Conservation (phyloP, 2,329 filamentous ascomycete genomes). For the Phialocephala subalpina region DNA sequence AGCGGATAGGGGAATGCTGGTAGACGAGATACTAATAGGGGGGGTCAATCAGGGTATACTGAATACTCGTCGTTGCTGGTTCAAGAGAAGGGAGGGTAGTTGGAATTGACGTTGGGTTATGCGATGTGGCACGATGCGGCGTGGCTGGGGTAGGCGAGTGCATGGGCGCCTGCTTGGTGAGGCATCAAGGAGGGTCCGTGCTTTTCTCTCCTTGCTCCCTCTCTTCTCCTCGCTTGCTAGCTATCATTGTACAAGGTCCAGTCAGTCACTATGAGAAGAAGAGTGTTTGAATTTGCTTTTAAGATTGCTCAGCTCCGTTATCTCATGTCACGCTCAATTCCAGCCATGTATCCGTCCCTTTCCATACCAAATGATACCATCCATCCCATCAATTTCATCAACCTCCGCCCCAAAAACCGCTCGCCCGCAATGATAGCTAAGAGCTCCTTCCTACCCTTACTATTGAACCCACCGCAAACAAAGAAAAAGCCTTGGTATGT, state of each 20-base stretch:
- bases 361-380: constrained; percentile 5
- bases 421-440: constrained; percentile 9
- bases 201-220: neutral
- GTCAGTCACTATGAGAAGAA: neutral
- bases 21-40: constrained; percentile 1
- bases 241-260: too few species aligned
- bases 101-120: constrained; percentile 18
- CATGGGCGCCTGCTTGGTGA: neutral
- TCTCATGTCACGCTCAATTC: neutral
- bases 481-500: constrained; percentile 16
- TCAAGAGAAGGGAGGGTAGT: constrained; percentile 13
- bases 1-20: neutral
- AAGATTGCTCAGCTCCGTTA: constrained; percentile 10
- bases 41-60: constrained; percentile 13
- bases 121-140: constrained; percentile 17
- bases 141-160: constrained; percentile 7
- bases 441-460: neutral
- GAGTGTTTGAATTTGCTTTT: neutral
- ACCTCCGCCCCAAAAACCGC: neutral
- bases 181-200: constrained; percentile 12
- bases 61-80: constrained; percentile 3
- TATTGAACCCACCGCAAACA: neutral
- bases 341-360: constrained; percentile 1
- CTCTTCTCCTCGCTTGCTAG: too few species aligned
- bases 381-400: constrained; percentile 12